A percentile compares a stretch with the other conserved stretches of the same genome.
Evolutionary conservation across 306 rosid genomes (phyloP).

Genomic region (Begonia loranthoides): DNA sequence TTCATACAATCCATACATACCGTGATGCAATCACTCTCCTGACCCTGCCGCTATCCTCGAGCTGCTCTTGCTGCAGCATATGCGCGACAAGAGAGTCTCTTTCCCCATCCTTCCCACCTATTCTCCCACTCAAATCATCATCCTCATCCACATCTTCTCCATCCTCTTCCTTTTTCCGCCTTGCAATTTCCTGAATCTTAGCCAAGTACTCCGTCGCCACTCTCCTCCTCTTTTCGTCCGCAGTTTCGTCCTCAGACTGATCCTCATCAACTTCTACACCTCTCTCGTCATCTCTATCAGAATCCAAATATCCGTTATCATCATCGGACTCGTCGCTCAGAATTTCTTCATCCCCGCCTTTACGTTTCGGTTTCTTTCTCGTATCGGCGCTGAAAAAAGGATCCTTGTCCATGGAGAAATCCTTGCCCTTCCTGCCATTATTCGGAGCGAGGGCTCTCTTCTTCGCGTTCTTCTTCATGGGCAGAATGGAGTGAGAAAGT

Average conservation of each 20-base stretch:
- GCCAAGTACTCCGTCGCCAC: slow-evolving; percentile 36
- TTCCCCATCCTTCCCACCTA: slow-evolving; percentile 30
- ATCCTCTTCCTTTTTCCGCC: slow-evolving; percentile 35
- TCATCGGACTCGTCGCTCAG: slow-evolving; percentile 54
- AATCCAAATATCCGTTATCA: slow-evolving; percentile 22
- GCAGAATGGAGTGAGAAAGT: slow-evolving; percentile 3
- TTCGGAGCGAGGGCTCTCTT: slow-evolving; percentile 24
- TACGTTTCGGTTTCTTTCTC: slow-evolving; percentile 38
- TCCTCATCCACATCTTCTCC: slow-evolving; percentile 26
- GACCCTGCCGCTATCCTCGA: slow-evolving; percentile 72
- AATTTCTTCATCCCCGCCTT: slow-evolving; percentile 31
- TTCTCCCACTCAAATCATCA: slow-evolving; percentile 7
- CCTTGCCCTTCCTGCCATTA: slow-evolving; percentile 19
- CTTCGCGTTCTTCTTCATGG: slow-evolving; percentile 31
- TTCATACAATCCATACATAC: slow-evolving; percentile 14
- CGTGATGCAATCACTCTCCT: slow-evolving; percentile 63
- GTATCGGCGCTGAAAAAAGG: slow-evolving; percentile 47
- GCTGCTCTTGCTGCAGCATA: slow-evolving; percentile 61
- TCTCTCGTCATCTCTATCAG: slow-evolving; percentile 10
- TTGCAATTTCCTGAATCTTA: slow-evolving; percentile 22
- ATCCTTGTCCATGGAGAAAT: slow-evolving; percentile 20
- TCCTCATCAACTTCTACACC: slow-evolving; percentile 13
- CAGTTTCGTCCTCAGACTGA: slow-evolving; percentile 37
- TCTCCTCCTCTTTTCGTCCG: slow-evolving; percentile 58
- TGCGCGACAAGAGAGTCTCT: slow-evolving; percentile 60